These are phyloP conservation scores for Macrophomina pseudophaseolina DNA, from an alignment of 2,329 filamentous ascomycete genomes.

Conservation along the genomic window DNA sequence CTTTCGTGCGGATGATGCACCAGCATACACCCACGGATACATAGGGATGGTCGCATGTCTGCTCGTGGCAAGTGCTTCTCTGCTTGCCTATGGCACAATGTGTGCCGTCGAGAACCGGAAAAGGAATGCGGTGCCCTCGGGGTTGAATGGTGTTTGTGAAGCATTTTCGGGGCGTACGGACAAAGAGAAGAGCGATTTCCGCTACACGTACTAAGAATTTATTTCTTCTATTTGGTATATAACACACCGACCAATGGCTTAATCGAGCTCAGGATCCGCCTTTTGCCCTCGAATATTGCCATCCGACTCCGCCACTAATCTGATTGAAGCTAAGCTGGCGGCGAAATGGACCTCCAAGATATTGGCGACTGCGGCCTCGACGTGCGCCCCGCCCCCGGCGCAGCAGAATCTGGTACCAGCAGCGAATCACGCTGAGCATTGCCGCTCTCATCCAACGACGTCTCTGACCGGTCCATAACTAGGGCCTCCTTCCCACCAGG, in stretches of 20 bases:
- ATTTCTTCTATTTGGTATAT: no score
- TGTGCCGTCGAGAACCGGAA: constrained; percentile 29
- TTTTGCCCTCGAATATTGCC: no score
- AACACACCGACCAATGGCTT: no score
- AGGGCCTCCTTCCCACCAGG: neutral
- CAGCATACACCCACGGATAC: constrained; percentile 41
- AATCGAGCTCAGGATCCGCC: no score
- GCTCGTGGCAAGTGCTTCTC: constrained; percentile 28
- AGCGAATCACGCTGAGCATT: neutral
- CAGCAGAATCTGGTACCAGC: neutral
- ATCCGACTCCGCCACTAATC: no score
- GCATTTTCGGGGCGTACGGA: constrained; percentile 29
- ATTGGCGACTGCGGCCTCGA: neutral
- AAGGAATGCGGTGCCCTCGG: constrained; percentile 7
- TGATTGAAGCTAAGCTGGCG: neutral
- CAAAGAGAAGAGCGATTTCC: constrained; percentile 29
- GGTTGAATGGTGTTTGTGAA: constrained; percentile 2
- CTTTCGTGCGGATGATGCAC: constrained; percentile 47
- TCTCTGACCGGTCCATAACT: neutral
- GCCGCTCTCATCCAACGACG: neutral
- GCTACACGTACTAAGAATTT: constrained; percentile 24
- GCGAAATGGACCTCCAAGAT: neutral
- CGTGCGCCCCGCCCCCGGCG: neutral
- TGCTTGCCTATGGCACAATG: constrained; percentile 27
- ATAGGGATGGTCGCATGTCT: constrained; percentile 27